Base-by-base conservation (phyloP, 192 early-diverging fungal species). In the Backusella tuberculispora region DNA sequence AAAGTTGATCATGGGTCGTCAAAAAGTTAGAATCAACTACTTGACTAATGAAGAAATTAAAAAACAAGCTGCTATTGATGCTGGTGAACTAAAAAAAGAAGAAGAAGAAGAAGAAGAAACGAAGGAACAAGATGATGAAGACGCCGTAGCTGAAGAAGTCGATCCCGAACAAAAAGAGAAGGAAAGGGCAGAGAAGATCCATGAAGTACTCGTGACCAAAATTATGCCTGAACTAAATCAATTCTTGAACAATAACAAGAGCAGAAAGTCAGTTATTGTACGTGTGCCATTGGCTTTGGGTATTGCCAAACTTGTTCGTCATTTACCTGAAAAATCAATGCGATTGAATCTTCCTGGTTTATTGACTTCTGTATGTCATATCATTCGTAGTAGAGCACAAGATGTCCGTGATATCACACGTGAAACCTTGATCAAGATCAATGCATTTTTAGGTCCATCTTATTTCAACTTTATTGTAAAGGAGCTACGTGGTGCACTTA, bases 391-490 rank as follows among this genome's bases (percentile, higher is more conserved):
- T 69, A 88, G 91, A 53, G 85, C 90, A 48, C 97, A 97, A 77
- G 91, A 92, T 38, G 90, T 92, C 5, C 92, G 98, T 43, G 95
- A 97, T 79, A 84, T 84, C 26, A 93, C 92, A 0, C 89, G 98
- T 9, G 92, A 94, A 34, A 97, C 96, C 0, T 76, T 99, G 12
- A 83, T 94, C 46, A 96, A 93, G 74, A 97, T 98, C 46, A 88
- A 89, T 10, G 88, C 88, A 44, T 89, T 95, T 78, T 83, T 99
- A 15, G 96, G 96, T 6, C 86, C 94, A 1, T 46, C 80, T 7
- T 98, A 94, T 83, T 90, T 99, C 69, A 87, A 85, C 9, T 99
- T 97, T 80, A 89, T 99, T 60, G 76, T 99, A 17, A 93, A 92
- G 73, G 95, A 98, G 79, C 84, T 99, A 42, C 82, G 84, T 53